A percentile compares a stretch with the other conserved stretches of the same genome.
These are phyloP conservation scores for Garcia nutans DNA, from an alignment of 345 rosid species.

Conservation along the genomic window DNA sequence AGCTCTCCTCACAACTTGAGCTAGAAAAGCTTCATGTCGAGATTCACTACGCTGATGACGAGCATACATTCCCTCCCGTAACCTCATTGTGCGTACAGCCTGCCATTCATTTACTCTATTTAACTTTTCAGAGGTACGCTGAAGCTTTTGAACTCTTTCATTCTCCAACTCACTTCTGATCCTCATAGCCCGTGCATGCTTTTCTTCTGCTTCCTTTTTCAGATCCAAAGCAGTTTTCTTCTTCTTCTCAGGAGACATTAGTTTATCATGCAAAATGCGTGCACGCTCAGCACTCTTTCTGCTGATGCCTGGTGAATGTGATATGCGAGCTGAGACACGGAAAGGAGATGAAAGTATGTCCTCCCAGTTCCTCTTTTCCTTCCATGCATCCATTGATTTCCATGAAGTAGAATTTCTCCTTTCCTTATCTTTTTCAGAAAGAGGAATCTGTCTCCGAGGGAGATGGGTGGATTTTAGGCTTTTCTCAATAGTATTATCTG, in stretches of 20 bases:
- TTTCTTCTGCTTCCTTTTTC: constrained; percentile 74
- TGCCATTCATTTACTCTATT: constrained; percentile 79
- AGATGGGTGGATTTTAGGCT: constrained; percentile 40
- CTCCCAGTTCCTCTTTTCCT: constrained; percentile 79
- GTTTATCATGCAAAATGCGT: constrained; percentile 60
- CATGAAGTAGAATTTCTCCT: constrained; percentile 49
- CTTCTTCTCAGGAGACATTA: constrained; percentile 78
- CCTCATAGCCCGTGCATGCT: constrained; percentile 73
- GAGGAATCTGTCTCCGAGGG: constrained; percentile 37
- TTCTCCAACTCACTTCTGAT: constrained; percentile 70
- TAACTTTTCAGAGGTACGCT: constrained; percentile 70
- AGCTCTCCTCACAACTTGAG: constrained; percentile 78
- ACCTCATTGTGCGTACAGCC: constrained; percentile 65
- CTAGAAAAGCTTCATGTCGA: constrained; percentile 77
- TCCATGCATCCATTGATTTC: constrained; percentile 81
- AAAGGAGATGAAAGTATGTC: constrained; percentile 67
- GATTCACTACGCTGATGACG: constrained; percentile 75
- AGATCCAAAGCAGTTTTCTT: constrained; percentile 66
- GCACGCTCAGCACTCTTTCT: constrained; percentile 72
- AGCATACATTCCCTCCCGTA: constrained; percentile 74
- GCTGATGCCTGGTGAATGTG: constrained; percentile 63
- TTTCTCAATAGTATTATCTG: constrained; percentile 40
- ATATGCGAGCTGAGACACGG: constrained; percentile 55
- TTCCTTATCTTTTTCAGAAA: constrained; percentile 53
- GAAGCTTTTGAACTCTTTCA: constrained; percentile 74